Conservation (phyloP, 306 rosid species). For the Prunus padus region DNA sequence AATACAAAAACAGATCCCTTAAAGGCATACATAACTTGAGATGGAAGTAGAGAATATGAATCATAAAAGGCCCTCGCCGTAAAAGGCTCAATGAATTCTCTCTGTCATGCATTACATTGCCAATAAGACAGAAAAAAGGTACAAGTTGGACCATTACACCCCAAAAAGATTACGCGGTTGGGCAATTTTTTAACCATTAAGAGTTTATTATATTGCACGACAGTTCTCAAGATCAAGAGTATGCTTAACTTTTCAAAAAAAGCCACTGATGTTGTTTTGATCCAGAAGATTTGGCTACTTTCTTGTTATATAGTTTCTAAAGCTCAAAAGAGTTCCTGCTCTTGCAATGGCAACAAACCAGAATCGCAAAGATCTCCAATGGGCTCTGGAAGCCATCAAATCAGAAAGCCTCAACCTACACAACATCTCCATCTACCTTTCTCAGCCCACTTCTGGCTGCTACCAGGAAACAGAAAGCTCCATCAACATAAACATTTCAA, state of each 20-base stretch:
- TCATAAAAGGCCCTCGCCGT: neutral
- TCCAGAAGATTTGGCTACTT: constrained; percentile 6
- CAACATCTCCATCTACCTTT: constrained; percentile 76
- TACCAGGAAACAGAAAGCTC: constrained; percentile 81
- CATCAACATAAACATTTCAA: constrained; percentile 61
- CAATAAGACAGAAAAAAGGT: constrained; percentile 24
- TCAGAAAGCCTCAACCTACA: constrained; percentile 52
- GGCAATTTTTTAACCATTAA: neutral
- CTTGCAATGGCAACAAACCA: constrained; percentile 63
- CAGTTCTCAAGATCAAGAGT: neutral
- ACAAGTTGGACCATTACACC: constrained; percentile 30
- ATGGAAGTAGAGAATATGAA: constrained; percentile 44
- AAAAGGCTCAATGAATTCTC: neutral
- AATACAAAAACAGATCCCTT: neutral
- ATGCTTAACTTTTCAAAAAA: too few relatives aligned
- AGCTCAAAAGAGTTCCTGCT: constrained; percentile 13
- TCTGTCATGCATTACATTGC: constrained; percentile 13
- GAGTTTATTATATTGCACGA: neutral
- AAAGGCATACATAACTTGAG: constrained; percentile 23
- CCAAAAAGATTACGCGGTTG: neutral
- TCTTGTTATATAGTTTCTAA: neutral
- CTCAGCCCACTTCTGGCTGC: constrained; percentile 62
- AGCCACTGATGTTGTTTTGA: neutral
- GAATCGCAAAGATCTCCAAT: constrained; percentile 54
- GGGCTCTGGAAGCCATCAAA: constrained; percentile 51